Base-by-base conservation (phyloP, 352 stramenopile genomes). In the Phytophthora niederhauseri region DNA sequence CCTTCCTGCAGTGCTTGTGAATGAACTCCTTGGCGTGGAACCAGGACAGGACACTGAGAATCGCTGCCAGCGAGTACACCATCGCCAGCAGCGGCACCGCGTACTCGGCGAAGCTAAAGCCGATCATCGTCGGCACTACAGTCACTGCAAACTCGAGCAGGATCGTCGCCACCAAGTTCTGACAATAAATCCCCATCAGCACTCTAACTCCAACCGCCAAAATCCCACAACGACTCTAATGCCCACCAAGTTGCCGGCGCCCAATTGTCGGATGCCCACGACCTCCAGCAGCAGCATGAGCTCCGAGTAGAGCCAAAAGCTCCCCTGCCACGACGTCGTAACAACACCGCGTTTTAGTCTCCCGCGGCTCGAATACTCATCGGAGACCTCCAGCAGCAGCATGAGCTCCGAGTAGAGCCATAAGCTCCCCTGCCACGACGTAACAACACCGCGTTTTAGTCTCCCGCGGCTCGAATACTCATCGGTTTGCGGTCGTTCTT, bases 401-500 rank as follows among this genome's bases (percentile, higher is more conserved):
- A 95, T 66, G 34, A 93, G 52, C 72, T 95, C 88, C 61, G 83
- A 91, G 73, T 95, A 95, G 24, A 95, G 81, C 86, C 86, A 94
- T 78, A 90, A 68, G 50, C 80, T 79, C 61, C 85, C 84, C 84
- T 94, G 55, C 45, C n/a, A 72, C 61, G 36, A 77, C n/a, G 45
- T 34, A 57, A 74, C 57, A 76, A 70, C 57, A n/a, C n/a, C n/a
- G 11, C 56, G 19, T 55, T 66, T 76, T 64, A 78, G 67, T 66
- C n/a, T 46, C 45, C 51, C 14, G 20, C 34, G 22, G 38, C 36
- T 54, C 26, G 6, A 68, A 49, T 62, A 66, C 50, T 61, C 19
- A 50, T n/a, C 45, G 7, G 12, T 61, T 50, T 6, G 8, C 9
- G 2, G n/a, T 12, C 17, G n/a, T 53, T n/a, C 46, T 53, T 53